Conservation (phyloP, 2,329 filamentous ascomycete species). For the Fusarium sp. region DNA sequence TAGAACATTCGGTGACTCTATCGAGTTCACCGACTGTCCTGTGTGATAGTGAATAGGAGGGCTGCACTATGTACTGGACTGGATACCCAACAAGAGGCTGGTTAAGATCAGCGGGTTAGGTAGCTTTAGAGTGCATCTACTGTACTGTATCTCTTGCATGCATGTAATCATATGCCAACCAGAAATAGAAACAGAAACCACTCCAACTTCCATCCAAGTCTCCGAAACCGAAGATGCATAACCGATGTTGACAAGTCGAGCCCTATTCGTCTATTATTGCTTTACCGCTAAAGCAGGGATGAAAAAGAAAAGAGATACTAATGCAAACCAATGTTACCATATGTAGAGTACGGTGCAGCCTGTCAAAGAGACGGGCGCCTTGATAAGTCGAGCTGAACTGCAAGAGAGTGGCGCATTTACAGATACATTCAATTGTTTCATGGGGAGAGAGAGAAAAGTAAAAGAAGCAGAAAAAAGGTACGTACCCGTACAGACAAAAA, state of each 20-base stretch:
- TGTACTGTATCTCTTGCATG: not conserved
- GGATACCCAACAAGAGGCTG: conserved; percentile 14
- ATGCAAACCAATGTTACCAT: not conserved
- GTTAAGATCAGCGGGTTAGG: not conserved
- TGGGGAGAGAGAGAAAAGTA: not conserved
- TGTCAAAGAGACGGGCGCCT: conserved; percentile 22
- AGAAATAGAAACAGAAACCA: not conserved
- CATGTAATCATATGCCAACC: not conserved
- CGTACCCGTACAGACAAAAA: conserved; percentile 14
- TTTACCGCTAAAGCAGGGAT: not conserved
- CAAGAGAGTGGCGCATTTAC: conserved; percentile 29
- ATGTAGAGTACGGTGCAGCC: not conserved
- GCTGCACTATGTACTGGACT: conserved; percentile 6
- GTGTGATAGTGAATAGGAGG: conserved; percentile 9
- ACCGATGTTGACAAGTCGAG: not conserved
- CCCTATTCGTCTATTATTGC: not conserved
- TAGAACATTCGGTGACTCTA: conserved; percentile 16
- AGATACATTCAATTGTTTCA: conserved; percentile 1
- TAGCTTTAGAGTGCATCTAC: not conserved
- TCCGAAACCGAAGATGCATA: conserved; percentile 18
- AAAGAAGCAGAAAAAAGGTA: not conserved
- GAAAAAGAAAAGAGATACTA: not conserved
- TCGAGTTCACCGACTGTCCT: conserved; percentile 30
- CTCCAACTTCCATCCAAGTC: not conserved
- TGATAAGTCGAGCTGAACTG: conserved; percentile 29